These are phyloP conservation scores for Poronia punctata DNA, from an alignment of 495 filamentous ascomycete species.

Conservation along the genomic window DNA sequence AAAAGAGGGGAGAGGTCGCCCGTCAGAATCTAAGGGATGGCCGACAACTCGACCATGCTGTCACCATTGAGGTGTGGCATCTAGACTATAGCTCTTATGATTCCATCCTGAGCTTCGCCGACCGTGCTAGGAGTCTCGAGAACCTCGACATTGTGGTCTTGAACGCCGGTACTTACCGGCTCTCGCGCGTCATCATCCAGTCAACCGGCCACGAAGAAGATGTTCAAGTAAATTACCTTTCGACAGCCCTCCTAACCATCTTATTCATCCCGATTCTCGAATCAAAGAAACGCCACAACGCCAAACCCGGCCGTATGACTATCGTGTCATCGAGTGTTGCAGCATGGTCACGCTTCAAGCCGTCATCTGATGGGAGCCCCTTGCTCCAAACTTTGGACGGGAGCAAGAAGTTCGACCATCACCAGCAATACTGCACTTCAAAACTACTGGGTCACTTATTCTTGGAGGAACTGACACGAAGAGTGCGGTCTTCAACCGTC, in stretches of 20 bases:
- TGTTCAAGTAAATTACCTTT: conserved; percentile 48
- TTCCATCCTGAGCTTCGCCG: conserved; percentile 34
- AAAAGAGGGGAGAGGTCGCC: conserved; percentile 37
- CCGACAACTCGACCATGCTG: background rate
- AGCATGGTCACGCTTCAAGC: conserved; percentile 24
- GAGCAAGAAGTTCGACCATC: conserved; percentile 14
- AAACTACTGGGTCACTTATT: conserved; percentile 48
- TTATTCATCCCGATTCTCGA: conserved; percentile 25
- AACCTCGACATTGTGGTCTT: conserved; percentile 42
- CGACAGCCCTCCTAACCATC: conserved; percentile 35
- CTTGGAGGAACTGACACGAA: conserved; percentile 36
- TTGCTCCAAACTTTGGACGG: conserved; percentile 34
- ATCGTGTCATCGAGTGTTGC: conserved; percentile 32
- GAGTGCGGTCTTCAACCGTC: conserved; percentile 13
- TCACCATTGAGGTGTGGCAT: conserved; percentile 42
- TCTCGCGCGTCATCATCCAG: conserved; percentile 6
- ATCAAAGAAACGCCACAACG: conserved; percentile 16
- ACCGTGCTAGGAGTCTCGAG: conserved; percentile 26
- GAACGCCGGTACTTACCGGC: conserved; percentile 39
- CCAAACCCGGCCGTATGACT: conserved; percentile 18
- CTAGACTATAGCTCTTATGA: conserved; percentile 46
- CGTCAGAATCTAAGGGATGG: conserved; percentile 20
- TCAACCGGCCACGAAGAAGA: conserved; percentile 33
- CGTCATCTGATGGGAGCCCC: conserved; percentile 7
- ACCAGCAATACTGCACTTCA: conserved; percentile 33